Conservation (phyloP, 371 early-diverging fungal species). For the Mortierella sp. region DNA sequence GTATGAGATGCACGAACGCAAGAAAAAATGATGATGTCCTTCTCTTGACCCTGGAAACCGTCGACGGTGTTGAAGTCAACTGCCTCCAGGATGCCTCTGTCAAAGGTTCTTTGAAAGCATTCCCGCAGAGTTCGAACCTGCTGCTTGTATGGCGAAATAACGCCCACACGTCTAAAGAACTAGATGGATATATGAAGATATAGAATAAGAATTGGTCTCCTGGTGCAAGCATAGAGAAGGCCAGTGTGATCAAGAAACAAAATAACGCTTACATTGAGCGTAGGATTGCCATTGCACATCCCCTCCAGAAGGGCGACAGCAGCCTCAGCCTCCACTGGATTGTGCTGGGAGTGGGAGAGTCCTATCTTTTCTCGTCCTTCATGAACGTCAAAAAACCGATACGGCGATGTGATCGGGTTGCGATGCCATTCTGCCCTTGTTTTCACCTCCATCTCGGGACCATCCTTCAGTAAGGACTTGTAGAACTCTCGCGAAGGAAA, state of each 20-base stretch:
- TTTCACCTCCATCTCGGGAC: slow-evolving; percentile 71
- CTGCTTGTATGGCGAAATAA: slow-evolving; percentile 94
- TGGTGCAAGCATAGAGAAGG: too few relatives aligned
- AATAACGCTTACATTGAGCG: slow-evolving; percentile 60
- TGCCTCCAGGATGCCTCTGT: slow-evolving; percentile 67
- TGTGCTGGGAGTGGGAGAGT: slow-evolving; percentile 80
- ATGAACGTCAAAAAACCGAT: slow-evolving; percentile 80
- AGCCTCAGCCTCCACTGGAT: slow-evolving; percentile 82
- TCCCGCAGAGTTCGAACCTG: slow-evolving; percentile 82
- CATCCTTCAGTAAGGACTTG: slow-evolving; percentile 79
- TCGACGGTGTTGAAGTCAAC: slow-evolving; percentile 97
- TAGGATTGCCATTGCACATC: slow-evolving; percentile 67
- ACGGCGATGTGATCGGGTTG: slow-evolving; percentile 75
- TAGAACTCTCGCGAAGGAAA: slow-evolving; percentile 92
- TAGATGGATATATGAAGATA: too few relatives aligned
- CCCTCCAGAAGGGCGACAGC: slow-evolving; percentile 77
- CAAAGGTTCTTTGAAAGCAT: slow-evolving; percentile 73
- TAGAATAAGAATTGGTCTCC: too few relatives aligned
- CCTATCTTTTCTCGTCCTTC: slow-evolving; percentile 79
- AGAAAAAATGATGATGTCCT: slow-evolving; percentile 95
- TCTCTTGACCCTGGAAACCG: slow-evolving; percentile 99
- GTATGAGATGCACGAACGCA: slow-evolving; percentile 85
- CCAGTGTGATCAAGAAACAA: too few relatives aligned
- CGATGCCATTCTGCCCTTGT: slow-evolving; percentile 85
- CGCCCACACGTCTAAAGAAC: slow-evolving; percentile 84